Conservation (phyloP, 176 grass and related monocot genomes). For the Hordeum marinum region DNA sequence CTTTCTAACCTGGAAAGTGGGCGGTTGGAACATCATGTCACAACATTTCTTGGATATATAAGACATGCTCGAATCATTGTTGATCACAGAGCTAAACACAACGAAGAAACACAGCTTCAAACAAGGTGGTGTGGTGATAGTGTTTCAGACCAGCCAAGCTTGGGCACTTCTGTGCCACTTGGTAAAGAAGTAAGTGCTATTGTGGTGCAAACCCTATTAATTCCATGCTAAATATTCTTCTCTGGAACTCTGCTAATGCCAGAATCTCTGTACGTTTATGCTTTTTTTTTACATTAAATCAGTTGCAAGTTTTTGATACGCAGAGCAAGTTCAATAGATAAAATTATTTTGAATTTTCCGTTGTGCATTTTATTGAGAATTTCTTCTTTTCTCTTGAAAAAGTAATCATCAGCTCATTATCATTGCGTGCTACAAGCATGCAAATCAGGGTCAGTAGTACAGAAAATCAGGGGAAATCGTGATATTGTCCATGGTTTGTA, state of each 20-base stretch:
- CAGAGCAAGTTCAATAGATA: not conserved
- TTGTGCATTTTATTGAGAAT: not conserved
- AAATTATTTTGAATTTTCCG: not conserved
- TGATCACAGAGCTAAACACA: conserved; percentile 30
- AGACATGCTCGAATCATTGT: conserved; percentile 49
- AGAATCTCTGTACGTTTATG: not conserved
- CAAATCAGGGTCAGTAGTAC: not conserved
- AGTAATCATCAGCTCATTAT: not conserved
- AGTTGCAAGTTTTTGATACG: not conserved
- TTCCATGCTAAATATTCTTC: not conserved
- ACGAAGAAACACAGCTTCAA: conserved; percentile 12
- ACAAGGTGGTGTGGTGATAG: conserved; percentile 17
- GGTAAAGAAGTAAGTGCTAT: conserved; percentile 62
- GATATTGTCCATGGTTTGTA: not conserved
- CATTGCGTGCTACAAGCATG: not conserved
- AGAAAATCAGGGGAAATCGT: conserved; percentile 9
- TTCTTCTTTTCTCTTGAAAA: not conserved
- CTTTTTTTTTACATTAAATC: not conserved
- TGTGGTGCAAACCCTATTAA: not conserved
- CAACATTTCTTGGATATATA: conserved; percentile 49
- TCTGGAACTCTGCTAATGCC: not conserved
- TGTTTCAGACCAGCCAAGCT: conserved; percentile 12
- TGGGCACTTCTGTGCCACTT: conserved; percentile 15
- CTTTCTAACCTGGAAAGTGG: conserved; percentile 57
- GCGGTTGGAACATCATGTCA: conserved; percentile 53